Evolutionary conservation across 1,284 basidiomycete genomes (phyloP).

Genomic region (Cutaneotrichosporon sp.): DNA sequence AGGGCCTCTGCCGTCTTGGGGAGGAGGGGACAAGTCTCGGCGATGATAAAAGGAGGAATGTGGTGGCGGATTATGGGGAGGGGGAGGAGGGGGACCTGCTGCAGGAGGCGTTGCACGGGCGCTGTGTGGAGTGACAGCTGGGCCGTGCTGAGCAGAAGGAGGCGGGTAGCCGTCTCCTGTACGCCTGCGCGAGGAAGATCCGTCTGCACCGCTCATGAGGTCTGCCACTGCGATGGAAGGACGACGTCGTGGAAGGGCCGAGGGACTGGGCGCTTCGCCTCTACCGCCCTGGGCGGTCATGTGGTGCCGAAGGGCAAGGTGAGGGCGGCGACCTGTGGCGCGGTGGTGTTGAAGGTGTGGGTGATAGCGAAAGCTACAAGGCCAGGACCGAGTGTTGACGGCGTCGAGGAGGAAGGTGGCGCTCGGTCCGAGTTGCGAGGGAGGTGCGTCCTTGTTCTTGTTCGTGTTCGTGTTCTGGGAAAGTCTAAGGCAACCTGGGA

Average conservation of each 20-base stretch:
- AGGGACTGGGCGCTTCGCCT: not conserved
- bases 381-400: not conserved
- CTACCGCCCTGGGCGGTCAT: constrained; percentile 8
- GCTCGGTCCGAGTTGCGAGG: not conserved
- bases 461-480: too few relatives aligned
- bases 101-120: not conserved
- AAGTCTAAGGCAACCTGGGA: too few relatives aligned
- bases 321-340: not conserved
- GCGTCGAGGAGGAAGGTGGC: not conserved
- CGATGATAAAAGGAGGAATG: not conserved
- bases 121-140: too few relatives aligned
- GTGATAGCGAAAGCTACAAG: not conserved
- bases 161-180: constrained; percentile 1
- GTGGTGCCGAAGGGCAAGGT: not conserved
- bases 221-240: constrained; percentile 2
- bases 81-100: not conserved
- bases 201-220: constrained; percentile 1
- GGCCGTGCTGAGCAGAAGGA: not conserved
- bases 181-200: not conserved
- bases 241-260: not conserved
- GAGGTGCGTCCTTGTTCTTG: too few relatives aligned
- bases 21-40: not conserved
- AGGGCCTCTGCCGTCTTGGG: not conserved
- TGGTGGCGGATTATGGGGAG: not conserved
- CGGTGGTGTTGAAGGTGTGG: not conserved